A percentile compares a stretch with the other conserved stretches of the same genome.
Evolutionary conservation across 306 rosid genomes (phyloP).

Genomic region (Senna tora): DNA sequence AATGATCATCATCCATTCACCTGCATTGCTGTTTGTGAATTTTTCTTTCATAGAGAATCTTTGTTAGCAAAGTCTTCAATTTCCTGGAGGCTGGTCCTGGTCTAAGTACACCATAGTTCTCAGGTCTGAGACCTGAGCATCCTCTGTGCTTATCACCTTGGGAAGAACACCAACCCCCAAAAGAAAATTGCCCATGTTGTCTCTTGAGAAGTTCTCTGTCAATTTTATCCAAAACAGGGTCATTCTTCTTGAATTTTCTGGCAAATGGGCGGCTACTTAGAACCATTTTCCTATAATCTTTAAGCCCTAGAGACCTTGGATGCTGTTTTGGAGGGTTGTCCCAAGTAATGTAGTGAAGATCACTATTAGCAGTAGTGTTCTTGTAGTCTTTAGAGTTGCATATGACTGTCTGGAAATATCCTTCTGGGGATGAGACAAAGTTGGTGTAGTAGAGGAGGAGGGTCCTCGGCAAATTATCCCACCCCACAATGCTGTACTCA

Average conservation of each 20-base stretch:
- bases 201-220: constrained; percentile 75
- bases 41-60: constrained; percentile 47
- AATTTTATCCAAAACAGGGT: constrained; percentile 64
- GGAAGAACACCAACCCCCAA: constrained; percentile 81
- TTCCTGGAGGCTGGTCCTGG: constrained; percentile 78
- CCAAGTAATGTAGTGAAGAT: constrained; percentile 90
- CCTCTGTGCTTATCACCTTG: constrained; percentile 37
- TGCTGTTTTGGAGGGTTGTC: constrained; percentile 95
- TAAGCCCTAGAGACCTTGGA: constrained; percentile 72
- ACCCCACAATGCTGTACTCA: constrained; percentile 79
- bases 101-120: constrained; percentile 59
- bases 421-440: constrained; percentile 91
- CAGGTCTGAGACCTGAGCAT: constrained; percentile 57
- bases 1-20: constrained; percentile 38
- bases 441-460: constrained; percentile 92
- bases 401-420: constrained; percentile 82
- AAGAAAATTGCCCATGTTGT: constrained; percentile 48
- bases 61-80: constrained; percentile 56
- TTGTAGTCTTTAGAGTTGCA: constrained; percentile 75
- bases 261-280: constrained; percentile 82
- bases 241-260: constrained; percentile 75
- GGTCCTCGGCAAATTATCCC: constrained; percentile 95
- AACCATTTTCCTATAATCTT: constrained; percentile 62
- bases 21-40: constrained; percentile 66
- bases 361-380: constrained; percentile 84